Percentiles rank a stretch among this genome's conserved stretches.
Conservation (phyloP, 352 stramenopile genomes). For the Bremia lactucae region DNA sequence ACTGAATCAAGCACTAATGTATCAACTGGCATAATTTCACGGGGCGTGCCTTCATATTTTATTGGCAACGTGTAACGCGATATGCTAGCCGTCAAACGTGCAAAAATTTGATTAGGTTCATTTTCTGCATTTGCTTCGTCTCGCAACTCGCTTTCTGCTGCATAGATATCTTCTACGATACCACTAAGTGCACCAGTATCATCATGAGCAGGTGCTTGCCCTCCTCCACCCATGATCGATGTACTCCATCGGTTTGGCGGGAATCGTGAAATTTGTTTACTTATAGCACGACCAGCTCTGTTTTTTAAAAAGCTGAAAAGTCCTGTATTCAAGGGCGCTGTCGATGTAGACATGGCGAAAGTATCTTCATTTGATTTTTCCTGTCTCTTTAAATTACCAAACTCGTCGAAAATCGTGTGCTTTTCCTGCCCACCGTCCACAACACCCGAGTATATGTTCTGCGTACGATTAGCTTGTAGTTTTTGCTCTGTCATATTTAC, state of each 20-base stretch:
- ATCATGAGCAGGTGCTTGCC: constrained; percentile 4
- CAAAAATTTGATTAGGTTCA: constrained; percentile 37
- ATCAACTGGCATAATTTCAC: constrained; percentile 53
- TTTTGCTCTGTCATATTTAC: constrained; percentile 66
- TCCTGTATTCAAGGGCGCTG: constrained; percentile 40
- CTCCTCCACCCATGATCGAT: constrained; percentile 3
- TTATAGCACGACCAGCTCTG: constrained; percentile 49
- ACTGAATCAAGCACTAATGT: constrained; percentile 27
- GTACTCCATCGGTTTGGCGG: constrained; percentile 19
- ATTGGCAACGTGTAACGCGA: constrained; percentile 40
- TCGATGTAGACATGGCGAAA: constrained; percentile 1
- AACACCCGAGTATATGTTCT: constrained; percentile 31
- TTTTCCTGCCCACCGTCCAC: constrained; percentile 51
- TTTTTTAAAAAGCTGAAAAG: constrained; percentile 75
- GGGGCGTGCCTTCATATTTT: constrained; percentile 38
- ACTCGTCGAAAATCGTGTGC: constrained; percentile 69
- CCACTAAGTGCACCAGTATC: constrained; percentile 16
- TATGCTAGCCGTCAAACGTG: constrained; percentile 37
- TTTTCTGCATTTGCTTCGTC: constrained; percentile 10
- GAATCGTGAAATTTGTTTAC: constrained; percentile 51
- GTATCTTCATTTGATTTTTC: constrained; percentile 7
- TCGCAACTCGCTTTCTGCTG: constrained; percentile 19
- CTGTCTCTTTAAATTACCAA: constrained; percentile 65
- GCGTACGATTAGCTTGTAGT: constrained; percentile 26
- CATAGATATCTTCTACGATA: constrained; percentile 38